Base-by-base conservation (phyloP, 257 asterid genomes). In the Solanum paucissectum region DNA sequence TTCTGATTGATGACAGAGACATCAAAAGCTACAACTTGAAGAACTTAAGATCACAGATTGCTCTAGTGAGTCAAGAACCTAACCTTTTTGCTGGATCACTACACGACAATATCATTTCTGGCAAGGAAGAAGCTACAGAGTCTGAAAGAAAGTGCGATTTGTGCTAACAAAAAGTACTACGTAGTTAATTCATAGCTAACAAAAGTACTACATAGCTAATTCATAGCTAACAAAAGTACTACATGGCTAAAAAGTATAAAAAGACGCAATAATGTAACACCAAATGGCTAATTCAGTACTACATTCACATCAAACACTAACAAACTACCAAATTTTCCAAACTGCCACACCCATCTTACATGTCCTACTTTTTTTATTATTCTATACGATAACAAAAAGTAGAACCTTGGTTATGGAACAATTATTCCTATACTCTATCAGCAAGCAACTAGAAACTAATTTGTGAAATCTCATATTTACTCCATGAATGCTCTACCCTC, bases 61-160 rank as follows among this genome's bases (percentile, higher is more conserved):
- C 94, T 20, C 55, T 93, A 20, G 96, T 94, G 69, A 92, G 95
- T 86, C 96, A 93, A 25, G 96, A 93, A 29, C 95, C 96, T 6
- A 91, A 93, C 3, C 91, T 93, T n/a, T 21, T 94, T 33, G 94
- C 93, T 6, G 96, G 95, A 73, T 93, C 93, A 3, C 85, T 94
- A 6, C 83, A 66, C 13, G 93, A 94, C 52, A 95, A 95, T 87
- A 93, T 93, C 40, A 89, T 77, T 12, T 93, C 91, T 82, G 95
- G 98, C 3, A 90, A 89, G 18, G 92, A 91, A 55, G 88, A 81
- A 21, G 94, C 94, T n/a, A 89, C 95, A 5, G 95, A 94, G 82
- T 85, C 94, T n/a, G 95, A 95, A 87, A 92, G 1, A 29, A 29
- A 29, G 29, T 29, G 29, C 29, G 29, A 29, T 29, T 29, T 29